These are phyloP conservation scores for Clitoria ternatea DNA, from an alignment of 306 rosid genomes.

Conservation along the genomic window DNA sequence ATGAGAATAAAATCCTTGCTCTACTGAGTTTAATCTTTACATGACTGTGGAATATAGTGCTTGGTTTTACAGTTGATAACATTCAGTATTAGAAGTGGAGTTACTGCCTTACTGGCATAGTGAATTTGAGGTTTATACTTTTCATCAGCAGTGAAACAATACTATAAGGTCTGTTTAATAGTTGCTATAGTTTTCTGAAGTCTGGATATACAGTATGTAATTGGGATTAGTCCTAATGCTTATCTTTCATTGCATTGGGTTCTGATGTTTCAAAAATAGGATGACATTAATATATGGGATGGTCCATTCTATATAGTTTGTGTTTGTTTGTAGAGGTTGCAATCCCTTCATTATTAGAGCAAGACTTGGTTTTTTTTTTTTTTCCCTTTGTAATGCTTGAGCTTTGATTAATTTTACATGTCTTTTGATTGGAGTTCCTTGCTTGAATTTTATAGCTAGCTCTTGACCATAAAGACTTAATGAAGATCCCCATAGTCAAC, in stretches of 20 bases:
- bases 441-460: slow-evolving; percentile 47
- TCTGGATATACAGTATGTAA: too few species aligned
- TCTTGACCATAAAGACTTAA: slow-evolving; percentile 72
- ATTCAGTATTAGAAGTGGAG: neutral
- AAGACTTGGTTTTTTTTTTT: too few species aligned
- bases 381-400: slow-evolving; percentile 11
- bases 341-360: too few species aligned
- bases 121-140: neutral
- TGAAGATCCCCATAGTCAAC: slow-evolving; percentile 51
- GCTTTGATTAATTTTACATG: neutral
- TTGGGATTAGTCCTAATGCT: too few species aligned
- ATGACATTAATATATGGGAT: too few species aligned
- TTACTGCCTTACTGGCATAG: neutral
- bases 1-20: neutral
- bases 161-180: too few species aligned
- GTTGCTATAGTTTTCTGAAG: too few species aligned
- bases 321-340: too few species aligned
- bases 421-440: slow-evolving; percentile 29
- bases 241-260: too few species aligned
- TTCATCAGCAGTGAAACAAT: neutral
- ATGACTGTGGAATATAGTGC: neutral
- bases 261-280: too few species aligned
- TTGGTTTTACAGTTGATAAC: neutral
- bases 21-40: neutral
- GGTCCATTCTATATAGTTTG: too few species aligned